Base-by-base conservation (phyloP, 2,329 filamentous ascomycete species). In the Venturia effusa region DNA sequence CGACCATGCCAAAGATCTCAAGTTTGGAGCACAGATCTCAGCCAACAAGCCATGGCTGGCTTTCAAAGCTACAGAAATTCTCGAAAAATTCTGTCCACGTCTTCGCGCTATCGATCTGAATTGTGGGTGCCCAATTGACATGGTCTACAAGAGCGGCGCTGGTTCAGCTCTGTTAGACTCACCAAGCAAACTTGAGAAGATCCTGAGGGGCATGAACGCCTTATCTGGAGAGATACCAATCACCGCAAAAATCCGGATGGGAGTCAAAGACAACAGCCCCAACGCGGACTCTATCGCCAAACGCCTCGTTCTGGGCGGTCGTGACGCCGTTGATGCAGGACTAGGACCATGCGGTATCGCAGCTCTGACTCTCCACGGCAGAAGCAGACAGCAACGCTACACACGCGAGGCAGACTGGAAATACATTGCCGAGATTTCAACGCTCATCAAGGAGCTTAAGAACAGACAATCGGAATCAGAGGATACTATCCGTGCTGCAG, bases 111-210 rank as follows among this genome's bases (percentile, higher is more conserved):
- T 99, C 68, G 94, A 99, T 71, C 80, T 99, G 69, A 99, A 99
- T 79, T 97, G 93, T 70, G 94, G 94, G 55, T 99, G 94, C 72
- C 94, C 94, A 4, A 97, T 99, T 72, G 94, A 99, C 73, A 84
- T 97, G 69, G 88, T 99, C 61, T 97, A 86, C 80, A 87, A 92
- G 69, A 83, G 88, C 57, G 94, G 94, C 61, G 91, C 90, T 48
- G 94, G 94, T 4, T 96, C 93, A 24, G 93, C 90, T 1, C 84
- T 99, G 19, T 85, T 99, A n/a, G 94, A 99, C 70, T 82, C 87
- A 63, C 89, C 85, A 37, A 86, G 86, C 65, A 97, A 97, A 76
- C 79, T 99, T 61, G 92, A 97, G 75, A 93, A 93, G 75, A 97
- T 97, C 77, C 82, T 99, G 54, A 85, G 92, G 67, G 94, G 94